A percentile compares a stretch with the other conserved stretches of the same genome.
Conservation (phyloP, 129 eudicot genomes). For the Flaveria sonorensis region DNA sequence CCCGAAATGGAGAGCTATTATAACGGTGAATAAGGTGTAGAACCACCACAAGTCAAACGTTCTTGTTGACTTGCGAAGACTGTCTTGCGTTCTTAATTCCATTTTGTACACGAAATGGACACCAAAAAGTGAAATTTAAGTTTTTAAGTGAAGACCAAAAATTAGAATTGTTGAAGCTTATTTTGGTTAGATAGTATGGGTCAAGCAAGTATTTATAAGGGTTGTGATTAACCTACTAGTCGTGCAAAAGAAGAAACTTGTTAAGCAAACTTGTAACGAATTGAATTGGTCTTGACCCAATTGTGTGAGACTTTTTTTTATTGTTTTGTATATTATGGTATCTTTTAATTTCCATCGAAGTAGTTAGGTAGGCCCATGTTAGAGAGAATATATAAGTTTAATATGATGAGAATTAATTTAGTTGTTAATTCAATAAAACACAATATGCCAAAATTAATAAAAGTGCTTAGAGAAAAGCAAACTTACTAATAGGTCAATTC, state of each 20-base stretch:
- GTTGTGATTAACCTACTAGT: not conserved
- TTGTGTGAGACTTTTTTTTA: too few species aligned
- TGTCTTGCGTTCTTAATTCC: not conserved
- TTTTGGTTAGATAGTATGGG: not conserved
- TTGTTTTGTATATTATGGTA: not conserved
- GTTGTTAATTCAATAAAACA: not conserved
- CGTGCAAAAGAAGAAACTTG: slow-evolving; percentile 13
- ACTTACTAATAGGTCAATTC: too few species aligned
- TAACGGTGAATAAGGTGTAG: not conserved
- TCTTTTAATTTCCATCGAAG: not conserved
- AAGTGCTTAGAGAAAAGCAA: not conserved
- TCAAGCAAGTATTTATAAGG: slow-evolving; percentile 6
- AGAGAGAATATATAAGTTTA: not conserved
- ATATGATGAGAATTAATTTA: not conserved
- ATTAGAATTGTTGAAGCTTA: not conserved
- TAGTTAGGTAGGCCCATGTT: not conserved
- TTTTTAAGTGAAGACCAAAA: not conserved
- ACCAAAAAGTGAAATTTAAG: not conserved
- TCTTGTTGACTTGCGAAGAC: not conserved
- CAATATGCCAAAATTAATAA: not conserved
- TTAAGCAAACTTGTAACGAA: slow-evolving; percentile 5
- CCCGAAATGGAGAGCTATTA: not conserved
- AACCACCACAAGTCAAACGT: not conserved
- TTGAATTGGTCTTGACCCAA: slow-evolving; percentile 7
- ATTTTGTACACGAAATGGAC: not conserved